Evolutionary conservation across 2,329 filamentous ascomycete species (phyloP), one percentile per base, ranked within the genome.

Genomic region (Fonsecaea pugnacius): DNA sequence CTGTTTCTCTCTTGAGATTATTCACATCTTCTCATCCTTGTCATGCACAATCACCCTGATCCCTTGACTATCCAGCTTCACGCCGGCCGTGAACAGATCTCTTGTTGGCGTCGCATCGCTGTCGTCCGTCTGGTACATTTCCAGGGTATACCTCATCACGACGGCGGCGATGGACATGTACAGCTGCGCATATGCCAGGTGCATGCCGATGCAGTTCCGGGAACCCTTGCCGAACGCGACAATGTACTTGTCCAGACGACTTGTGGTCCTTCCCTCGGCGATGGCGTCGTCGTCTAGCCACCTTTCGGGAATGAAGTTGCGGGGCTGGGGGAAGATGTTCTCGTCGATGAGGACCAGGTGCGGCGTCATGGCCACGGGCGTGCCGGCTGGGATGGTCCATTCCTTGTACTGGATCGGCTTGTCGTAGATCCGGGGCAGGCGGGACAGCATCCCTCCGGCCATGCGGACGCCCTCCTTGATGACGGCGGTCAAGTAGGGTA

Each of bases 141-240:
- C 64, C 46, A 71, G 65, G 35, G 69, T 63, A 58, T 71, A 69
- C 30, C 62, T 38, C 24, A 61, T 65, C 55, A 69, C 70, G 24
- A 72, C 35, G 32, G 70, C 69, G 4, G 69, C 71, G 5, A 75
- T 51, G 27, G 65, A 67, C 33, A 74, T 62, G 65, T 73, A 72
- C 12, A 75, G 50, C 46, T 74, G 70, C 16, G 72, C 71, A 18
- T 69, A 72, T 33, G 72, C 71, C 9, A 74, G 63, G 60, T 65
- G 66, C 72, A 78, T 77, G 1, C 75, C 76, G 35, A 76, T 66
- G 60, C 75, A 78, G 55, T 73, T 71, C 35, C 75, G 66, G 1
- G 71, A 71, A 1, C 76, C 76, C 32, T 75, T 74, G 18, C 75
- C 73, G 63, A 78, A 79, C 0, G 77, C 69, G 12, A 79, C 73